A percentile compares a stretch with the other conserved stretches of the same genome.
Conservation (phyloP, 768 basidiomycete genomes). For the Plicaturopsis crispa region DNA sequence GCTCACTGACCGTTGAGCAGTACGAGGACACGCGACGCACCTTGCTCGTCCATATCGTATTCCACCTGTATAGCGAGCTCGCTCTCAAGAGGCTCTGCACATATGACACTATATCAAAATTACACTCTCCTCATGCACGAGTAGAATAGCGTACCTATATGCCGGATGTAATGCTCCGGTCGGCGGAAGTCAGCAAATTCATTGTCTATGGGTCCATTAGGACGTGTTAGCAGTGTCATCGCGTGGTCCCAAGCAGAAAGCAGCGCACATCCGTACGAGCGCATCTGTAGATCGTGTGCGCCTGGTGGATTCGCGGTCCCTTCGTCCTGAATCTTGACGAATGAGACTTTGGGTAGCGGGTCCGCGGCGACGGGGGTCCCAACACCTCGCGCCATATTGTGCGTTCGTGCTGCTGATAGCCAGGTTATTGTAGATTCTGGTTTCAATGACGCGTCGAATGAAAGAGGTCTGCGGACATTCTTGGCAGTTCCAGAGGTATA, state of each 20-base stretch:
- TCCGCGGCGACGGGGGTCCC: constrained; percentile 27
- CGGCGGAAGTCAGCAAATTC: constrained; percentile 65
- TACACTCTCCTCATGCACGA: not conserved
- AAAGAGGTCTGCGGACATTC: too few species aligned
- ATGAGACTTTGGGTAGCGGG: constrained; percentile 59
- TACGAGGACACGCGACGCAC: constrained; percentile 28
- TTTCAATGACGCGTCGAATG: too few species aligned
- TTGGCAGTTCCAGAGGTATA: too few species aligned
- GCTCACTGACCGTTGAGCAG: not conserved
- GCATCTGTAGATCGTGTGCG: constrained; percentile 53
- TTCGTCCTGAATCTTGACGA: constrained; percentile 58
- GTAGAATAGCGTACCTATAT: constrained; percentile 58
- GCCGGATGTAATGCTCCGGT: constrained; percentile 84
- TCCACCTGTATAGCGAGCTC: constrained; percentile 92
- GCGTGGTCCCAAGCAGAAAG: not conserved
- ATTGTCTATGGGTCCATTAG: constrained; percentile 33
- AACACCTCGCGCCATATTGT: constrained; percentile 35
- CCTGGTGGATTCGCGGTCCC: constrained; percentile 52
- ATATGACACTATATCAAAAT: constrained; percentile 8
- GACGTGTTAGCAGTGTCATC: not conserved
- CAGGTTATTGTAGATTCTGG: too few species aligned
- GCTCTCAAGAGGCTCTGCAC: constrained; percentile 79
- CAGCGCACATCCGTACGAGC: constrained; percentile 68
- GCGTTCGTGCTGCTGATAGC: too few species aligned
- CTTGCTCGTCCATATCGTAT: constrained; percentile 99